Evolutionary conservation across 2,329 filamentous ascomycete species (phyloP), one percentile per base, ranked within the genome.

Genomic region (Claviceps maximensis): DNA sequence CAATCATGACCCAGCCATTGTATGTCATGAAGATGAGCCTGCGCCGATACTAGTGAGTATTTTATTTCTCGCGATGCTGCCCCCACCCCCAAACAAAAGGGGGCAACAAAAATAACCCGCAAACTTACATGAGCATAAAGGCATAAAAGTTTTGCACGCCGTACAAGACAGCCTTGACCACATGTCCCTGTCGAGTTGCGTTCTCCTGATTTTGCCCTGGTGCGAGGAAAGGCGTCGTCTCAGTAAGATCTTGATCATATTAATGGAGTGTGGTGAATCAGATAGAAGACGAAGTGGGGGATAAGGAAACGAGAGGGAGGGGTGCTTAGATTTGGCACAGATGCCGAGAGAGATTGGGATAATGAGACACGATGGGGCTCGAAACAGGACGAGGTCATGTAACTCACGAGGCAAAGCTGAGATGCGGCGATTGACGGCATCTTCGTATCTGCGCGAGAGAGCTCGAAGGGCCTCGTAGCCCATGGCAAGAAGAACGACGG

Each of bases 11-110:
- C 84, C 87, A 95, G 53, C 93, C 93, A 63, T 98, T 98, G 72
- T 98, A 98, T n/a, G 93, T 98, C 93, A 98, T 98, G 71, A 98
- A 98, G 23, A 98, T 72, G 56, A 98, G 76, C 93, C 91, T 97
- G 38, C 13, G 25, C 7, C 19, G 36, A 12, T 9, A 10, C 10
- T 33, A 4, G 4, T 5, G 12, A 27, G 6, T 23, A 38, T 15
- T 17, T n/a, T n/a, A n/a, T n/a, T n/a, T n/a, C n/a, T n/a, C n/a
- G n/a, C n/a, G n/a, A n/a, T n/a, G n/a, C n/a, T n/a, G n/a, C n/a
- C n/a, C n/a, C n/a, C n/a, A n/a, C n/a, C n/a, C n/a, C n/a, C n/a
- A n/a, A n/a, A n/a, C n/a, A 17, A 29, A 15, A 4, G 27, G 6
- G n/a, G 15, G 19, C 23, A 12, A 5, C n/a, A 31, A 8, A 36